Base-by-base conservation (phyloP, 176 grass and related monocot species). In the Thalia dealbata region DNA sequence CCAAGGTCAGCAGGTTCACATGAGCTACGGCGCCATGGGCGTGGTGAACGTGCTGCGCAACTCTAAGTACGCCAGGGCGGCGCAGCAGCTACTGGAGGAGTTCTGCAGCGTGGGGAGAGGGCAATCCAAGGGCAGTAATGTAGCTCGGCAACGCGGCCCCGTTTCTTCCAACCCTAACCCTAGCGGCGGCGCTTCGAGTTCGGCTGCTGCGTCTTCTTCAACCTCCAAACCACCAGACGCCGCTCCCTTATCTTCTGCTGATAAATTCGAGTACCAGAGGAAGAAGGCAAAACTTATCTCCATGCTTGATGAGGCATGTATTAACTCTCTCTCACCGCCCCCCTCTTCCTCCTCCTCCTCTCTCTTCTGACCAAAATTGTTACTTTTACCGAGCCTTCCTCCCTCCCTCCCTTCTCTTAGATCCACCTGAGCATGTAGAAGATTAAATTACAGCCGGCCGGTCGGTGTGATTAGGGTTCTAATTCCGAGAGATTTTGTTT, bases 271-370 rank as follows among this genome's bases (percentile, higher is more conserved):
- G 72, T 82, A 99, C 67, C 90, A 99, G 75, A 85, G 95, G 72
- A 99, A 95, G 90, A 99, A 99, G 72, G 81, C 87, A 61, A 99
- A 99, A 79, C 86, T 99, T 68, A 90, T 99, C 85, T 91, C 95
- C 83, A 99, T 99, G 90, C 90, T 99, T 75, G 95, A 99, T 76
- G 95, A 99, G 95, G 95, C 87, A 99, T 81, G 95, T 99, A 29
- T 52, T 6, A 27, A 27, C 45, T 52, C 50, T 72, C 48, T 52
- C 24, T 18, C 35, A n/a, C n/a, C n/a, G n/a, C n/a, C n/a, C n/a
- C n/a, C 48, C 69, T 71, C 45, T 26, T 0, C 18, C 44, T 9
- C 22, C 28, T 23, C 13, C 2, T 22, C 19, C 12, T 3, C 15
- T 69, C 32, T 46, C 2, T 10, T 6, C 21, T n/a, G 14, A n/a